These are phyloP conservation scores for Fusarium chaquense DNA, from an alignment of 2,329 filamentous ascomycete species.

Conservation along the genomic window DNA sequence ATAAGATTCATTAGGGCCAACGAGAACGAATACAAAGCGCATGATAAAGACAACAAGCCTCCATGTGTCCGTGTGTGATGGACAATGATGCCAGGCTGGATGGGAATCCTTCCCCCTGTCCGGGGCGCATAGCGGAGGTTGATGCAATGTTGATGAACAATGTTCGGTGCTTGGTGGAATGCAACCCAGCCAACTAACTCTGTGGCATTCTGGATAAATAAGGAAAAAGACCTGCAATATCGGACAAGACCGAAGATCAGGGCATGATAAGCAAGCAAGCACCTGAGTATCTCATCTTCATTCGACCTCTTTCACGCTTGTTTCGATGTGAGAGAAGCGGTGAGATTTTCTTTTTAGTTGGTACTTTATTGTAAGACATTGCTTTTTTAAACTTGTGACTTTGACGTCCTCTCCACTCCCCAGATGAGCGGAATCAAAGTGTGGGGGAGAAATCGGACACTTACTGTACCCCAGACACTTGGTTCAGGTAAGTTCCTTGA, in stretches of 20 bases:
- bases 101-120: conserved; percentile 17
- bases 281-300: not conserved
- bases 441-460: conserved; percentile 31
- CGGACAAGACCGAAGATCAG: conserved; percentile 29
- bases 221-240: conserved; percentile 30
- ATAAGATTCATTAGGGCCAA: not conserved
- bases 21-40: not conserved
- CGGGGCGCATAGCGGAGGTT: conserved; percentile 13
- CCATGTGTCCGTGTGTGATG: conserved; percentile 18
- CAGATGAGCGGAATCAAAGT: conserved; percentile 17
- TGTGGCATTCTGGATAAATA: conserved; percentile 23
- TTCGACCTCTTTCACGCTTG: conserved; percentile 14
- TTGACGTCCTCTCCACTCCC: not conserved
- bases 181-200: conserved; percentile 18
- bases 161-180: conserved; percentile 26
- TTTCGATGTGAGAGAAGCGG: conserved; percentile 30
- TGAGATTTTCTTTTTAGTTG: conserved; percentile 15
- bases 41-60: conserved; percentile 3
- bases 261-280: not conserved
- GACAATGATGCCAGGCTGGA: conserved; percentile 7
- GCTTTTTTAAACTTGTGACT: conserved; percentile 22
- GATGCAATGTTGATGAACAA: conserved; percentile 10
- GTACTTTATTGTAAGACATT: conserved; percentile 13
- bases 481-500: conserved; percentile 5
- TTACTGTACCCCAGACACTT: conserved; percentile 28